These are phyloP conservation scores for Dactylis glomerata DNA, from an alignment of 176 grass and related monocot species.

Conservation along the genomic window DNA sequence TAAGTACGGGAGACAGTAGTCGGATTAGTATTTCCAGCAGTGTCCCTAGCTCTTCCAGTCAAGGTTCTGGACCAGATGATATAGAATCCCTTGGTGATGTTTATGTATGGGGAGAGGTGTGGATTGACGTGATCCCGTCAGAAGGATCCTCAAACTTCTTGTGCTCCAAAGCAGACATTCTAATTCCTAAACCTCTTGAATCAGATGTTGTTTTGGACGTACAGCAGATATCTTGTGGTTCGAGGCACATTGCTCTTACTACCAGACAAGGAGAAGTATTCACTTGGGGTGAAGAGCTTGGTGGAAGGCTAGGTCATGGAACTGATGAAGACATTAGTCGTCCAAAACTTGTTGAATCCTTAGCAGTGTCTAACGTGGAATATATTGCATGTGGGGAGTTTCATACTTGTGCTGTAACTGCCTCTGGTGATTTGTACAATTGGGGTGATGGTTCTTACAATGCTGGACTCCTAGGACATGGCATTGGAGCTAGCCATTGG, in stretches of 20 bases:
- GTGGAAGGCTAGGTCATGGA: constrained; percentile 72
- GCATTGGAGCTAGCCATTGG: constrained; percentile 54
- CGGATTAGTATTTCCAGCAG: constrained; percentile 93
- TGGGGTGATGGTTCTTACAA: constrained; percentile 83
- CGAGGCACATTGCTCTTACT: constrained; percentile 75
- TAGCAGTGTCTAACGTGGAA: constrained; percentile 73
- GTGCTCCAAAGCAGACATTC: constrained; percentile 60
- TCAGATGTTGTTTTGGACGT: constrained; percentile 95
- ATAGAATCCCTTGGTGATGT: constrained; percentile 94
- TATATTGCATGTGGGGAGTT: constrained; percentile 84
- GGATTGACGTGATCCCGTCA: constrained; percentile 53
- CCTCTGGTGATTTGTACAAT: constrained; percentile 73
- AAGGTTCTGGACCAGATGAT: constrained; percentile 77
- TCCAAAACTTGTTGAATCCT: constrained; percentile 81
- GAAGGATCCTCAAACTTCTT: constrained; percentile 42
- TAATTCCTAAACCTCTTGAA: constrained; percentile 84
- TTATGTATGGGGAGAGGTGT: constrained; percentile 96
- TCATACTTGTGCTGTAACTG: constrained; percentile 78
- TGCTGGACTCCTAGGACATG: constrained; percentile 78
- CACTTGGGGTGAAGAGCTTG: constrained; percentile 87
- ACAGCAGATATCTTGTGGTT: constrained; percentile 76
- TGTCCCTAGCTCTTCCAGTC: constrained; percentile 70
- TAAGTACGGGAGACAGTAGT: constrained; percentile 64
- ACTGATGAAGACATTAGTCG: constrained; percentile 59
- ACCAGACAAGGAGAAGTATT: constrained; percentile 93